phyloP scores from a whole-genome alignment of 2,329 filamentous ascomycete genomes.

The Mollisiaceae sp. region DNA sequence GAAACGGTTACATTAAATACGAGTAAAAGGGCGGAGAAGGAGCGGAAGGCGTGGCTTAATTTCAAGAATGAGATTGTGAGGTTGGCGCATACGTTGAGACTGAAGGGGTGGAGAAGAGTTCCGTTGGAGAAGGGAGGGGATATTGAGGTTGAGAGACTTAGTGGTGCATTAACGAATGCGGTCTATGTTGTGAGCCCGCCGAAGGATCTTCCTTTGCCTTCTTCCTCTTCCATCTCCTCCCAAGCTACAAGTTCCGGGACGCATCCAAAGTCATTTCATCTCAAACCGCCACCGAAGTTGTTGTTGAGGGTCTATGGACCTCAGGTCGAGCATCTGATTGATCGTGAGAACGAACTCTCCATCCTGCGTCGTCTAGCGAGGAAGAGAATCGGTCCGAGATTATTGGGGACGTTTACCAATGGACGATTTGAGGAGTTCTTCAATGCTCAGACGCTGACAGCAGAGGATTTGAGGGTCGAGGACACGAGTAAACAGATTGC shows the following conservation, averaged over 20 bases:
- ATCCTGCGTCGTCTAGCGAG: slow-evolving; percentile 85
- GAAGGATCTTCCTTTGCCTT: slow-evolving; percentile 52
- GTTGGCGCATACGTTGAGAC: slow-evolving; percentile 82
- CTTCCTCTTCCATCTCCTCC: neutral
- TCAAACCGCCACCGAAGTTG: slow-evolving; percentile 61
- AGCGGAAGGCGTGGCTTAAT: slow-evolving; percentile 76
- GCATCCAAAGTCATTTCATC: slow-evolving; percentile 44
- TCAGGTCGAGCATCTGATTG: slow-evolving; percentile 94
- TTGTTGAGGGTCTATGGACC: slow-evolving; percentile 92
- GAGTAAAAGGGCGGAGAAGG: slow-evolving; percentile 62
- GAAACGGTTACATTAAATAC: slow-evolving; percentile 47
- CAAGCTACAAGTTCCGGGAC: slow-evolving; percentile 41
- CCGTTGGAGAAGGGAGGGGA: slow-evolving; percentile 71
- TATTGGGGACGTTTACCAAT: slow-evolving; percentile 91
- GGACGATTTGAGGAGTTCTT: slow-evolving; percentile 96
- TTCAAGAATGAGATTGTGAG: slow-evolving; percentile 95
- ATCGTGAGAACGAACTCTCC: slow-evolving; percentile 85
- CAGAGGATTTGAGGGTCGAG: slow-evolving; percentile 75
- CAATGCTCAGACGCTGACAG: slow-evolving; percentile 79
- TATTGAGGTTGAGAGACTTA: slow-evolving; percentile 76
- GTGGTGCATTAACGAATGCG: slow-evolving; percentile 93
- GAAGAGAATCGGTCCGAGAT: slow-evolving; percentile 89
- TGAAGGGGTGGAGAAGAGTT: slow-evolving; percentile 91
- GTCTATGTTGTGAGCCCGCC: slow-evolving; percentile 94
- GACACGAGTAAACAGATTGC: slow-evolving; percentile 92